Evolutionary conservation across 345 rosid genomes (phyloP), one percentile per base, ranked within the genome.

Genomic region (Bruguiera gymnorhiza): DNA sequence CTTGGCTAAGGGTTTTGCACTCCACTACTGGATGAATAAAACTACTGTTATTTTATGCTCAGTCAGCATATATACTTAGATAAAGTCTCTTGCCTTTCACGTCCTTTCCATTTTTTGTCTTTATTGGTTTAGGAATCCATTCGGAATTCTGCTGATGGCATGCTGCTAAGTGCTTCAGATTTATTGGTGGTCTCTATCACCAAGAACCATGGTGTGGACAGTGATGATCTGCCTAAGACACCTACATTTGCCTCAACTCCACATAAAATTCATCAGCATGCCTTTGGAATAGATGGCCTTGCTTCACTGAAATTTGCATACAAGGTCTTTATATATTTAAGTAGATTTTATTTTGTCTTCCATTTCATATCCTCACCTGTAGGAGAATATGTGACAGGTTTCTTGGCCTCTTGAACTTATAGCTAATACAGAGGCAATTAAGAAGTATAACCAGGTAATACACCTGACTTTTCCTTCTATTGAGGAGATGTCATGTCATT

Each of bases 401-500:
- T 83, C 98, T 71, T 95, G 99, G 99, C 99, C 99, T 11, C 96
- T 95, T 75, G 97, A 92, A 83, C 96, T 95, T 75, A 92, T 92
- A 75, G 98, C 92, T 63, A 90, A 90, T 76, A 53, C 79, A 43
- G 99, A 92, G 79, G 88, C 94, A 62, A 95, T 92, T 73, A 92
- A 86, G 81, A 95, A 90, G 82, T 95, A 95, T 84, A 95, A 92
- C 80, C 97, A 89, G 92, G 99, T 95, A 80, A 39, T 31, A 53
- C 2, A 73, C 75, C 63, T 74, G 66, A 51, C 24, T 63, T 69
- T 69, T 70, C 73, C 70, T 66, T 76, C 15, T 24, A 7, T 66
- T 70, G 23, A 30, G 77, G 75, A 56, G 29, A 24, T 27, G 66
- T n/a, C 62, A 46, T 36, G 34, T 43, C 50, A 56, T 73, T 16